Evolutionary conservation across 1,284 basidiomycete species (phyloP), one percentile per base, ranked within the genome.

Genomic region (Leccinum huronense): DNA sequence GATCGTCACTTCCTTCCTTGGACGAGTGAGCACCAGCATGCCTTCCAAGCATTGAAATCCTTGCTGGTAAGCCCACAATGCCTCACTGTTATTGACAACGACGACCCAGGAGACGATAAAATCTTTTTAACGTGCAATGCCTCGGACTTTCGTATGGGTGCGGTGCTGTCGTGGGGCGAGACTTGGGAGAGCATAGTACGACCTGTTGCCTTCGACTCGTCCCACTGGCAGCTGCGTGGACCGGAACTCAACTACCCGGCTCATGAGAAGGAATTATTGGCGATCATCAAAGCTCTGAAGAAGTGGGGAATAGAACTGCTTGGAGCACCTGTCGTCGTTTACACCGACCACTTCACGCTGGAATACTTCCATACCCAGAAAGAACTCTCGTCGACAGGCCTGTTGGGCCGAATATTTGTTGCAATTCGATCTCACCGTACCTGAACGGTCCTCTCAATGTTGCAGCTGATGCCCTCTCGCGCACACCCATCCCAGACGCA

Each of bases 41-140:
- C 79, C 0, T 83, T 84, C 57, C 66, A 80, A 0, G 66, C 65
- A 0, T 79, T 84, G 45, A 83, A 83, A 60, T 0, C 8, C 0
- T 63, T 81, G 76, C 74, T 65, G 65, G 77, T 11, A 77, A 76
- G 0, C 36, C 57, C 36, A 0, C 3, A 14, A 1, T 62, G 61
- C 10, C 57, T 62, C 0, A 58, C 36, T 1, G 70, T 67, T 0
- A 66, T 68, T 31, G 67, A 79, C 60, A 77, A 81, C 48, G 63
- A 76, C 0, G 65, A 62, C 2, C 57, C 27, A 2, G 48, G 48
- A 14, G 2, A 7, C n/a, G 19, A 45, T 7, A 7, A 45, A 45
- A 45, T 45, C 6, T 45, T 45, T n/a, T 45, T 45, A n/a, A 45
- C n/a, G 6, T 45, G 42, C 42, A 5, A 45, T 19, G 42, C 42